Evolutionary conservation across 805 yeast species (phyloP).

Genomic region (Candida ortonii): DNA sequence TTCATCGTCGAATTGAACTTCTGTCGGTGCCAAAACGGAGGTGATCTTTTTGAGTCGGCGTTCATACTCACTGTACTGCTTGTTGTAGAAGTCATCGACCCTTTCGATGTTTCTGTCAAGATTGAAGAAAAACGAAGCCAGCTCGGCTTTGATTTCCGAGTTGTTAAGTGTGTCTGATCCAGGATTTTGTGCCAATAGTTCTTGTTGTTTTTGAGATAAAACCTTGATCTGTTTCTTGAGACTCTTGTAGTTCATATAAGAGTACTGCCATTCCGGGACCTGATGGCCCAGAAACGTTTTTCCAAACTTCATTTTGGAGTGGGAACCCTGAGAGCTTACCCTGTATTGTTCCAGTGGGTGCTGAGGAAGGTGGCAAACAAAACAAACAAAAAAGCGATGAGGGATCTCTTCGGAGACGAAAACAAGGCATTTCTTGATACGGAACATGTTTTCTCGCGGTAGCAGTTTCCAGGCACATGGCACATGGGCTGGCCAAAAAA

Average conservation of each 20-base stretch:
- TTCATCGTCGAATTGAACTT: conserved; percentile 33
- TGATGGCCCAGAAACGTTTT: conserved; percentile 78
- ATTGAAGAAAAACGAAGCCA: conserved; percentile 70
- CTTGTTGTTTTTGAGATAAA: conserved; percentile 45
- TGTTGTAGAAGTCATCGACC: conserved; percentile 76
- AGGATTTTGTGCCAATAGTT: conserved; percentile 24
- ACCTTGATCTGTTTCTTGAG: conserved; percentile 77
- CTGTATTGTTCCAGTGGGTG: too few relatives aligned
- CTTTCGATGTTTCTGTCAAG: conserved; percentile 78
- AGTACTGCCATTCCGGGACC: conserved; percentile 88
- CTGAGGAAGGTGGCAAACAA: conserved; percentile 4
- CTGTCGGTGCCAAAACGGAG: conserved; percentile 35
- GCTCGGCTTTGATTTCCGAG: conserved; percentile 41
- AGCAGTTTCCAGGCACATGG: too few relatives aligned
- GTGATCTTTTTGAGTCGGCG: conserved; percentile 57
- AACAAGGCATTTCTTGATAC: too few relatives aligned
- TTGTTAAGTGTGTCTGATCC: conserved; percentile 37
- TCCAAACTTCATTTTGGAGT: conserved; percentile 70
- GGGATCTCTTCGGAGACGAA: too few relatives aligned
- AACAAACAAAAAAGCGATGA: neutral
- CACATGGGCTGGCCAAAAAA: too few relatives aligned
- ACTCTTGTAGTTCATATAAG: conserved; percentile 81
- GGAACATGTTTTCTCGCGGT: too few relatives aligned
- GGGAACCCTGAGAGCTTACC: neutral
- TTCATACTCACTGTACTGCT: conserved; percentile 70